These are phyloP conservation scores for Dryas octopetala DNA, from an alignment of 306 rosid genomes.

Conservation along the genomic window DNA sequence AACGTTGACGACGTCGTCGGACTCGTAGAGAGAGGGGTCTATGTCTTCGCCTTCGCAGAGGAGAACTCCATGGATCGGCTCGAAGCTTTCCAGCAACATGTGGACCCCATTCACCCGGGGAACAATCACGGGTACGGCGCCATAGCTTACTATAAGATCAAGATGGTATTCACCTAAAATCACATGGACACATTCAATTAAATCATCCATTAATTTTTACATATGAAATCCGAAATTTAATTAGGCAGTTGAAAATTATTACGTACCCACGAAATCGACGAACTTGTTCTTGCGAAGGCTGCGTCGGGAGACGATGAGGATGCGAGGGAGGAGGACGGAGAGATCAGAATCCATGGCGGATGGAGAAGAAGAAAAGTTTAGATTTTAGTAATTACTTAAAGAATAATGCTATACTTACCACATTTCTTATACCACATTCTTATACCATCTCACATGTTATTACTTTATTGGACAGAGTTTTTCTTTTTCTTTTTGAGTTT, in stretches of 20 bases:
- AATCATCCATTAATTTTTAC: not conserved
- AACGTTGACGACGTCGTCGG: constrained; percentile 39
- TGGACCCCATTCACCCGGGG: constrained; percentile 87
- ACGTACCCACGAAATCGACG: constrained; percentile 86
- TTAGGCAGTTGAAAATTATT: not conserved
- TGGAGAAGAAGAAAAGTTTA: not conserved
- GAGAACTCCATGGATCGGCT: constrained; percentile 95
- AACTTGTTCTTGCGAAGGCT: constrained; percentile 92
- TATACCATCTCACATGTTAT: too few species aligned
- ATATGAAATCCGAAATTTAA: not conserved
- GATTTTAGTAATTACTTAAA: not conserved
- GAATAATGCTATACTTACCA: too few species aligned
- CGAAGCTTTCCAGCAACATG: constrained; percentile 75
- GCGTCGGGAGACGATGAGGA: constrained; percentile 91
- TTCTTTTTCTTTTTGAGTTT: too few species aligned
- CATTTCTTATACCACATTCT: too few species aligned
- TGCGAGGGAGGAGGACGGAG: constrained; percentile 82
- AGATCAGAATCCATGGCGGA: constrained; percentile 63
- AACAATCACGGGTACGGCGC: constrained; percentile 83
- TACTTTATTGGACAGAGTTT: too few species aligned
- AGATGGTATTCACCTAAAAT: constrained; percentile 85
- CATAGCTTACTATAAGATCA: constrained; percentile 79
- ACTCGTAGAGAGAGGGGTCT: constrained; percentile 77
- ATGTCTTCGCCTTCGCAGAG: constrained; percentile 97
- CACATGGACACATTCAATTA: not conserved